These are phyloP conservation scores for Phytopythium helicoides DNA, from an alignment of 352 stramenopile species.

Conservation along the genomic window DNA sequence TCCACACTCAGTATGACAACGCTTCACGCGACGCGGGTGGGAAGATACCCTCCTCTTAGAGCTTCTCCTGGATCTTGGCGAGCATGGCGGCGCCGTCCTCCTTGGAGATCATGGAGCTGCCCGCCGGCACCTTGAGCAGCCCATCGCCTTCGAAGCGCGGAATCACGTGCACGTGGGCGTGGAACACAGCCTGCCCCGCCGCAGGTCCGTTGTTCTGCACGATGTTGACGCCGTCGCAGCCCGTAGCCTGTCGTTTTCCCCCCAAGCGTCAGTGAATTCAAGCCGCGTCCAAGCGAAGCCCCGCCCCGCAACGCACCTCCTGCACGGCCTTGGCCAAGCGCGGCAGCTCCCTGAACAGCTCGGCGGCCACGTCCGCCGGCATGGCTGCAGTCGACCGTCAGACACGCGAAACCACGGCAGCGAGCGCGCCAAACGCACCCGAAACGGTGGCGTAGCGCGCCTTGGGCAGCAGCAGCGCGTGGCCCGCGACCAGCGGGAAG, in stretches of 20 bases:
- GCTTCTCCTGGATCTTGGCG: conserved; percentile 73
- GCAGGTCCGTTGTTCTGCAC: conserved; percentile 79
- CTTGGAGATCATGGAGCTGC: conserved; percentile 58
- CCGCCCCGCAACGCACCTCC: conserved; percentile 35
- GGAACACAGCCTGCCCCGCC: conserved; percentile 71
- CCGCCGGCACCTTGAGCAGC: conserved; percentile 50
- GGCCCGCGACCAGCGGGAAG: conserved; percentile 63
- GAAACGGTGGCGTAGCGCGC: conserved; percentile 63
- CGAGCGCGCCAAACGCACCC: conserved; percentile 34
- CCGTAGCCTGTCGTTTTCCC: conserved; percentile 66
- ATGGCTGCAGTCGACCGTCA: conserved; percentile 30
- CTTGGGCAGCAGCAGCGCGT: conserved; percentile 78
- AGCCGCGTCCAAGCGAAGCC: too few species aligned
- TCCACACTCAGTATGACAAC: too few species aligned
- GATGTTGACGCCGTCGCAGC: conserved; percentile 71
- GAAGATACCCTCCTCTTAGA: conserved; percentile 26
- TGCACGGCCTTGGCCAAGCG: conserved; percentile 74
- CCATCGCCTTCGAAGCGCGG: conserved; percentile 63
- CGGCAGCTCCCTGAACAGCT: conserved; percentile 72
- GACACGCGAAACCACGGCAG: too few species aligned
- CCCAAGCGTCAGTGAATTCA: too few species aligned
- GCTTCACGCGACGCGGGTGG: neutral
- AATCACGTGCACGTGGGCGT: conserved; percentile 82
- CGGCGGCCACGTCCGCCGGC: conserved; percentile 63
- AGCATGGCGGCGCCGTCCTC: conserved; percentile 59